Base-by-base conservation (phyloP, 371 early-diverging fungal genomes). In the Phascolomyces articulosus region DNA sequence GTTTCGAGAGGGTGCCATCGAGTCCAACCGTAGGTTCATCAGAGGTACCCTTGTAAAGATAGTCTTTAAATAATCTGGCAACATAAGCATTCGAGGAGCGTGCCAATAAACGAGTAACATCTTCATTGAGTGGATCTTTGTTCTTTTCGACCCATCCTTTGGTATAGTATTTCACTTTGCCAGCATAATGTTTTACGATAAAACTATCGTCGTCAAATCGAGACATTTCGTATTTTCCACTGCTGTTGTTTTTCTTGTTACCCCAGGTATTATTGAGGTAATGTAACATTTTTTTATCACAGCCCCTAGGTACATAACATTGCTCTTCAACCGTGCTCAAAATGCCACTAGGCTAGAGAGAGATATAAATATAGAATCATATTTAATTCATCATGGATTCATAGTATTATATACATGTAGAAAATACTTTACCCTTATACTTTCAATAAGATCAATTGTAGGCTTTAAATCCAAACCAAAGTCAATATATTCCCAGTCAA, bases 391-490 rank as follows among this genome's bases (percentile, higher is more conserved):
- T 13, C 18, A 7, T n/a, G n/a, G n/a, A n/a, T n/a, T n/a, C n/a
- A n/a, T n/a, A n/a, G n/a, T n/a, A n/a, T n/a, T n/a, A 11, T 24
- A 51, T 27, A 7, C 16, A 13, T 9, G 11, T 16, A 40, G 8
- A 29, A n/a, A n/a, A n/a, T n/a, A n/a, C n/a, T 26, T 82, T 82
- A 89, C 91, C 72, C 95, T 93, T 6, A 91, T 85, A 69, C 94
- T 95, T 74, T 99, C 99, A 67, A 99, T 98, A 61, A 99, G 78
- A 56, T 99, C 96, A 67, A 99, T 99, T 11, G 99, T 99, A 3
- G 99, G 99, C 74, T 99, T 98, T 58, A 99, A 77, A 72, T 99
- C 99, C 49, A 99, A 87, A 10, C 99, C 99, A 84, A 99, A 99
- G 80, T 99, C 99, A 62, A 99, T 98, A 73, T 95, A 97, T 72